These are phyloP conservation scores for Solanum virginianum DNA, from an alignment of 257 asterid genomes.

Conservation along the genomic window DNA sequence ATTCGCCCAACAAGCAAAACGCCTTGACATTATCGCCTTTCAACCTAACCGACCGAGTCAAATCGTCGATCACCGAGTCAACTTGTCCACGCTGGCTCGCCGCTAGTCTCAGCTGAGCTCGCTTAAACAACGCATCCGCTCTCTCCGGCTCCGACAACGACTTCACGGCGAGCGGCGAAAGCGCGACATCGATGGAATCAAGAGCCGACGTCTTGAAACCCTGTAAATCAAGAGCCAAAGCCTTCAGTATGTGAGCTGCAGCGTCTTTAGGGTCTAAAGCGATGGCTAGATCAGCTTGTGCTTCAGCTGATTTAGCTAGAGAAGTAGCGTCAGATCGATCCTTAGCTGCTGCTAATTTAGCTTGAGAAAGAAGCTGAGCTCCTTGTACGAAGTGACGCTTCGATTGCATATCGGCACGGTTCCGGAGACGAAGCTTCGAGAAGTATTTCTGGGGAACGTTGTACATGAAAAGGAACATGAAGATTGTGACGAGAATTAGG, in stretches of 20 bases:
- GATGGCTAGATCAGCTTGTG: conserved; percentile 57
- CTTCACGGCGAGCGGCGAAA: conserved; percentile 34
- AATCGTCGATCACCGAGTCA: conserved; percentile 39
- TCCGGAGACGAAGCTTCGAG: conserved; percentile 36
- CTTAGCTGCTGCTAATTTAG: conserved; percentile 16
- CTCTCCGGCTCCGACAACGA: conserved; percentile 43
- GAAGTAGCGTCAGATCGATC: conserved; percentile 8
- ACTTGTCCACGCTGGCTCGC: conserved; percentile 15
- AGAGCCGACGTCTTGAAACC: conserved; percentile 57
- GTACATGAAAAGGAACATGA: conserved; percentile 34
- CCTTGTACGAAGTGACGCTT: conserved; percentile 64
- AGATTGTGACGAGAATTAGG: conserved; percentile 1
- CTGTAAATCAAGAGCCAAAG: conserved; percentile 49
- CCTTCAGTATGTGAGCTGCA: conserved; percentile 58
- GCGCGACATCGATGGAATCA: conserved; percentile 55
- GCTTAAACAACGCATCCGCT: conserved; percentile 49
- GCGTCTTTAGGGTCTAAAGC: conserved; percentile 47
- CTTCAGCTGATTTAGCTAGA: conserved; percentile 31
- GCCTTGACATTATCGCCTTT: conserved; percentile 35
- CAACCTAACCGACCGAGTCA: conserved; percentile 40
- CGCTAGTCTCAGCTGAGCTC: conserved; percentile 47
- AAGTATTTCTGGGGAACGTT: conserved; percentile 42
- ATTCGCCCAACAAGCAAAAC: conserved; percentile 41
- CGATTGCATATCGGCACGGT: conserved; percentile 33
- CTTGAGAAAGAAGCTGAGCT: conserved; percentile 56